Conservation (phyloP, 2,329 filamentous ascomycete species). For the Botrytis squamosa region DNA sequence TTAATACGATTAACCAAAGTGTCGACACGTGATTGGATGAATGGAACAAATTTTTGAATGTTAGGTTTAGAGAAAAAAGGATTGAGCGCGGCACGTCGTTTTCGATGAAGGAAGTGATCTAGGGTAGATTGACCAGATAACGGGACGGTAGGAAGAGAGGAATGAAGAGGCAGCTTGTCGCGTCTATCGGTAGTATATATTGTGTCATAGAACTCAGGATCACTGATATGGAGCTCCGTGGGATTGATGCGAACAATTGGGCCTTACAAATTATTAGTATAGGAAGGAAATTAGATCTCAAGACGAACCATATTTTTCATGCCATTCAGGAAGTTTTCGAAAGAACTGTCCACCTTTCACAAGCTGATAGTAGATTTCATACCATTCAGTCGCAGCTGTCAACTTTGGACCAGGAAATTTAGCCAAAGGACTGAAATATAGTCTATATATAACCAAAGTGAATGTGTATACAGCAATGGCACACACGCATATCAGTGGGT, state of each 20-base stretch:
- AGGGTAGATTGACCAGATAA: conserved; percentile 23
- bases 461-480: conserved; percentile 11
- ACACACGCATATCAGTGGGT: background rate
- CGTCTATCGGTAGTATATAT: conserved; percentile 39
- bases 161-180: conserved; percentile 23
- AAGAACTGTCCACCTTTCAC: conserved; percentile 43
- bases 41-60: conserved; percentile 13
- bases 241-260: conserved; percentile 42
- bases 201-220: conserved; percentile 43
- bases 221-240: conserved; percentile 43
- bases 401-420: conserved; percentile 39
- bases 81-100: conserved; percentile 28
- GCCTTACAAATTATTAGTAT: background rate
- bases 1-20: background rate
- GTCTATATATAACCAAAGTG: conserved; percentile 29
- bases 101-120: conserved; percentile 29
- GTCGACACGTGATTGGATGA: conserved; percentile 15
- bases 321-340: conserved; percentile 45
- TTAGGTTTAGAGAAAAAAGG: conserved; percentile 31
- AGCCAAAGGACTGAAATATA: conserved; percentile 40
- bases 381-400: conserved; percentile 38
- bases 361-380: conserved; percentile 45
- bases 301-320: conserved; percentile 42
- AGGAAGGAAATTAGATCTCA: no score
- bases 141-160: conserved; percentile 11